Evolutionary conservation across 148 eudicot genomes (phyloP).

Genomic region (Camellia lanceoleosa): DNA sequence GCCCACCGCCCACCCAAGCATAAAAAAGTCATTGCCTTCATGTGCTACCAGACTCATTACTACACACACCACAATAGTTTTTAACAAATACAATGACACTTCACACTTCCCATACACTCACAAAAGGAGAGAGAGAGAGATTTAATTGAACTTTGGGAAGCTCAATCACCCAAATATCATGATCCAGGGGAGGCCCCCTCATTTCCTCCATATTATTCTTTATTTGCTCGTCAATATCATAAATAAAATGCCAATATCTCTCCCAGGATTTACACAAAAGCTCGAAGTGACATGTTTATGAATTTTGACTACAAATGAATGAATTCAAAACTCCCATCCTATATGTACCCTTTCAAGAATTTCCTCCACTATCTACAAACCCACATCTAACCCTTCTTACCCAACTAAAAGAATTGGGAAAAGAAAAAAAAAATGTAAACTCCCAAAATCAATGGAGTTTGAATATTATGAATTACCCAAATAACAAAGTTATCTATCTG

Average conservation of each 20-base stretch:
- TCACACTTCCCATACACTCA: background rate
- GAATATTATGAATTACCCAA: background rate
- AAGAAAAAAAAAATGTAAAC: background rate
- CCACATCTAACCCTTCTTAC: conserved; percentile 1
- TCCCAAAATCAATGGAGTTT: background rate
- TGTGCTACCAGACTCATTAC: too few relatives aligned
- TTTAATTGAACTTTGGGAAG: background rate
- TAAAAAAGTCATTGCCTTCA: too few relatives aligned
- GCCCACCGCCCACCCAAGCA: too few relatives aligned
- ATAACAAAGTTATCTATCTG: conserved; percentile 7
- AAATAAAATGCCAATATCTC: conserved; percentile 7
- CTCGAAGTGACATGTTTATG: conserved; percentile 17
- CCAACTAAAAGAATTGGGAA: background rate
- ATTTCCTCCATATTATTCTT: background rate
- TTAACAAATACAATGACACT: background rate
- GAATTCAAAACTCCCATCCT: conserved; percentile 17
- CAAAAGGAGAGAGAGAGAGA: background rate
- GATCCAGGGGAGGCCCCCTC: too few relatives aligned
- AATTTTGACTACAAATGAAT: conserved; percentile 29
- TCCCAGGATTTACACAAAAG: conserved; percentile 14
- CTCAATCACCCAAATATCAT: too few relatives aligned
- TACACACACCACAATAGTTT: too few relatives aligned
- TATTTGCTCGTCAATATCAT: conserved; percentile 10
- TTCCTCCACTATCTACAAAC: conserved; percentile 20
- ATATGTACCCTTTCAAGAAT: conserved; percentile 26